Percentiles rank a stretch among this genome's conserved stretches.
These are phyloP conservation scores for Apiotrichum sp. DNA, from an alignment of 1,284 basidiomycete species.

Conservation along the genomic window DNA sequence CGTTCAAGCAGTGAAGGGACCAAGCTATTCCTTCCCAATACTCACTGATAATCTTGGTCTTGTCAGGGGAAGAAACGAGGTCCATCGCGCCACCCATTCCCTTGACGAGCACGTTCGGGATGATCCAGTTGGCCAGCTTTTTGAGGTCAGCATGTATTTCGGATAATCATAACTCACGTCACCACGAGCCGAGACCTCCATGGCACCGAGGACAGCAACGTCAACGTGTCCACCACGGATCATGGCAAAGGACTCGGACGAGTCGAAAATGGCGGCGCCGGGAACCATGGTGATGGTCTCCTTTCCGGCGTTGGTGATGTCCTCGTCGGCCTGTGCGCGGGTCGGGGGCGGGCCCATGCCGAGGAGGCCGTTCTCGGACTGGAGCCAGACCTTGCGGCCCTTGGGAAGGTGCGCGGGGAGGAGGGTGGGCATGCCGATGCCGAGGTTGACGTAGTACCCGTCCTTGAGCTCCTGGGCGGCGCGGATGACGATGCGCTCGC, in stretches of 20 bases:
- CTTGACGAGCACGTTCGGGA: constrained; percentile 81
- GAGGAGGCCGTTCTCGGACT: constrained; percentile 87
- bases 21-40: constrained; percentile 67
- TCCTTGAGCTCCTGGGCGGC: constrained; percentile 82
- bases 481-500: constrained; percentile 64
- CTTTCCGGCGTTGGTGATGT: constrained; percentile 88
- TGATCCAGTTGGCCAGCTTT: constrained; percentile 97
- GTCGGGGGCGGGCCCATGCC: constrained; percentile 90
- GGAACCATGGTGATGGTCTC: constrained; percentile 83
- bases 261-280: constrained; percentile 84
- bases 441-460: constrained; percentile 71
- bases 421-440: constrained; percentile 79
- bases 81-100: constrained; percentile 91
- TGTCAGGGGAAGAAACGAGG: constrained; percentile 11
- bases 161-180: too few species aligned
- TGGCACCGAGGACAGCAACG: constrained; percentile 71
- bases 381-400: constrained; percentile 73
- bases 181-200: constrained; percentile 72
- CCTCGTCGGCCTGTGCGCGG: constrained; percentile 70
- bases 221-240: constrained; percentile 90
- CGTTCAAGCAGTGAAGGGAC: constrained; percentile 51
- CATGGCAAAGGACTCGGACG: constrained; percentile 86
- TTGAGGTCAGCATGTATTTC: too few species aligned
- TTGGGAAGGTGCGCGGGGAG: constrained; percentile 71
- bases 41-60: constrained; percentile 63